Evolutionary conservation across 495 filamentous ascomycete species (phyloP), one percentile per base, ranked within the genome.

Genomic region (Xylaria curta): DNA sequence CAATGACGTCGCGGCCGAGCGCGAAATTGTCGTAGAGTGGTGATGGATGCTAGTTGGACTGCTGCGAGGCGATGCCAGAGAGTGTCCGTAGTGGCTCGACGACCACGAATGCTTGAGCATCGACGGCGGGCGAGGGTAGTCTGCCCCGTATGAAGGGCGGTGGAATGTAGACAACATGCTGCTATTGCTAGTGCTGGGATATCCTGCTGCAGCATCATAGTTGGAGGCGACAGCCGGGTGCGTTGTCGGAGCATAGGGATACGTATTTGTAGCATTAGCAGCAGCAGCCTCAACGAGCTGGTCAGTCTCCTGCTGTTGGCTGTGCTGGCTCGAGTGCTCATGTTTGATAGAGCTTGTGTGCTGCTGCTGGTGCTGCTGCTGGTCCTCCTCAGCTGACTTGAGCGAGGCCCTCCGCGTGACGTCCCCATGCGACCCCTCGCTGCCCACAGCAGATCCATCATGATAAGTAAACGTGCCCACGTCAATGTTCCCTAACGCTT

Each of bases 381-480:
- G 38, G 19, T 68, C 64, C 46, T 79, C 81, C 69, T 80, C 83
- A 82, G 84, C 79, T 85, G 83, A 82, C 72, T 81, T 78, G 60
- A 76, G 64, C 38, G 72, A 75, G 62, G 69, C 72, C 70, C 80
- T 82, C 75, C 83, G 81, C 71, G 83, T 84, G 79, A 81, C 78
- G 75, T 81, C 73, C 76, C 84, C 83, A 80, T 82, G 79, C 74
- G 84, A 78, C 60, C 70, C 78, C 38, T 83, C 84, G 47, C 80
- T 72, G 36, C 67, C 75, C 70, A 75, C 78, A 64, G 75, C 77
- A n/a, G 76, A 75, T 28, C 67, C 74, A 66, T 82, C 78, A 58
- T 81, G 78, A 76, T 97, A 99, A 3, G 89, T 90, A 78, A 97
- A 98, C 19, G 85, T 83, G 73, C 93, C 95, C 42, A 93, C 88